Percentiles rank a stretch among this genome's conserved stretches.
phyloP scores from a whole-genome alignment of 2,329 filamentous ascomycete genomes.

The Dryadomyces quercus-mongolicae region DNA sequence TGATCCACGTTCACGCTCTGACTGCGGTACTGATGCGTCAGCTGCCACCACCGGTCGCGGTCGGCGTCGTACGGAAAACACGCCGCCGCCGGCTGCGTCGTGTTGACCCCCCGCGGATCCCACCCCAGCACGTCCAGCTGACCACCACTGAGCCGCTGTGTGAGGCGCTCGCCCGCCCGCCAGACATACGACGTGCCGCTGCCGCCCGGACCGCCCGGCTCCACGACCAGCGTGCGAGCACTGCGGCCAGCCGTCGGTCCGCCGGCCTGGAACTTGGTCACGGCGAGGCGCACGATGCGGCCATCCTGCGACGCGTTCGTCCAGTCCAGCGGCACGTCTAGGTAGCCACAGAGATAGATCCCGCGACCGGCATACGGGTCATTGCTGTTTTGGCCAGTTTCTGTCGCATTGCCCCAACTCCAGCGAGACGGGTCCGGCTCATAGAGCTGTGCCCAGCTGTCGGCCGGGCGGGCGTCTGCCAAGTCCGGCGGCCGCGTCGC shows the following conservation, averaged over 20 bases:
- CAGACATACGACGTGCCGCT: constrained; percentile 30
- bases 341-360: constrained; percentile 34
- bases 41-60: constrained; percentile 32
- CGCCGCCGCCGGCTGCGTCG: constrained; percentile 28
- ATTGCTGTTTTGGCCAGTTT: background rate
- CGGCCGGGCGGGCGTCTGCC: constrained; percentile 23
- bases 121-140: constrained; percentile 37
- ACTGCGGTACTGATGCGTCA: constrained; percentile 26
- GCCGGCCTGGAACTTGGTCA: constrained; percentile 36
- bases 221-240: constrained; percentile 33
- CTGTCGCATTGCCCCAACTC: constrained; percentile 28
- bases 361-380: constrained; percentile 26
- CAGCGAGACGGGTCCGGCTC: constrained; percentile 31
- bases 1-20: constrained; percentile 22
- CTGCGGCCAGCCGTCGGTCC: constrained; percentile 26
- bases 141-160: constrained; percentile 28
- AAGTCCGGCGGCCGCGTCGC: constrained; percentile 27
- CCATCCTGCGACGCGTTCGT: constrained; percentile 26
- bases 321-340: constrained; percentile 36
- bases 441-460: constrained; percentile 28
- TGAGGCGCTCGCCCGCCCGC: constrained; percentile 23
- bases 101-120: constrained; percentile 41
- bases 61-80: constrained; percentile 34
- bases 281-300: constrained; percentile 32
- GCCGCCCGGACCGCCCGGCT: constrained; percentile 37